Percentiles rank a stretch among this genome's conserved stretches.
These are phyloP conservation scores for Russula lepida DNA, from an alignment of 768 basidiomycete genomes.

Conservation along the genomic window DNA sequence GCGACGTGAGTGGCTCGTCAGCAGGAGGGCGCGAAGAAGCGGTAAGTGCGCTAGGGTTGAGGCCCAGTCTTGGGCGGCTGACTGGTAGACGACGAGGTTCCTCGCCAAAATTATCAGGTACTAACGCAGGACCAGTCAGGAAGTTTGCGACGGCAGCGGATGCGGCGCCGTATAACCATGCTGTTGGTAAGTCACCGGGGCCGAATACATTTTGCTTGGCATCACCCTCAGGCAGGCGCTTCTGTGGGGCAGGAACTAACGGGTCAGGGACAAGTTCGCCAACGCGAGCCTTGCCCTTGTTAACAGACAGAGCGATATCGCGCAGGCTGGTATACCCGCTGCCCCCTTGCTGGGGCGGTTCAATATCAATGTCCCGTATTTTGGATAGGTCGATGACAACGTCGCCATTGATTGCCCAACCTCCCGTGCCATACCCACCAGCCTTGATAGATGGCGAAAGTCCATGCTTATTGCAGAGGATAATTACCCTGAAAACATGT, in stretches of 20 bases:
- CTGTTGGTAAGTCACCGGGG: not conserved
- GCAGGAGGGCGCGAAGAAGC: not conserved
- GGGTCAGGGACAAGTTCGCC: slow-evolving; percentile 1
- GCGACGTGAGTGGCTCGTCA: not conserved
- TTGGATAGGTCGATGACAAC: slow-evolving; percentile 74
- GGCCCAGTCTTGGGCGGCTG: slow-evolving; percentile 22
- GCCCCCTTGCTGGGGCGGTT: slow-evolving; percentile 35
- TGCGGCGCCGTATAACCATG: slow-evolving; percentile 40
- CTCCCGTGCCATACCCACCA: slow-evolving; percentile 86
- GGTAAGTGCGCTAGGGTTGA: not conserved
- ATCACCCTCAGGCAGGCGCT: slow-evolving; percentile 47
- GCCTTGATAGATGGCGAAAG: slow-evolving; percentile 78
- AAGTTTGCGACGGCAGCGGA: slow-evolving; percentile 45
- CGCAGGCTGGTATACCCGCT: slow-evolving; percentile 51
- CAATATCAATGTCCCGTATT: slow-evolving; percentile 60
- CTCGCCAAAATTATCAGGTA: slow-evolving; percentile 24
- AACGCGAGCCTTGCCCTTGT: slow-evolving; percentile 46
- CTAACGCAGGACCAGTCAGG: slow-evolving; percentile 35
- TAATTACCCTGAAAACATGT: slow-evolving; percentile 41
- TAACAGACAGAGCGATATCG: slow-evolving; percentile 42
- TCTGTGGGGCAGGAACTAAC: slow-evolving; percentile 27
- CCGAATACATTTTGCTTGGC: not conserved
- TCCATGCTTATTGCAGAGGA: slow-evolving; percentile 63
- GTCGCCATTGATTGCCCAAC: slow-evolving; percentile 83
- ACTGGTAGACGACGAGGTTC: slow-evolving; percentile 23